Conservation (phyloP, 306 rosid species). For the Casuarina equisetifolia region DNA sequence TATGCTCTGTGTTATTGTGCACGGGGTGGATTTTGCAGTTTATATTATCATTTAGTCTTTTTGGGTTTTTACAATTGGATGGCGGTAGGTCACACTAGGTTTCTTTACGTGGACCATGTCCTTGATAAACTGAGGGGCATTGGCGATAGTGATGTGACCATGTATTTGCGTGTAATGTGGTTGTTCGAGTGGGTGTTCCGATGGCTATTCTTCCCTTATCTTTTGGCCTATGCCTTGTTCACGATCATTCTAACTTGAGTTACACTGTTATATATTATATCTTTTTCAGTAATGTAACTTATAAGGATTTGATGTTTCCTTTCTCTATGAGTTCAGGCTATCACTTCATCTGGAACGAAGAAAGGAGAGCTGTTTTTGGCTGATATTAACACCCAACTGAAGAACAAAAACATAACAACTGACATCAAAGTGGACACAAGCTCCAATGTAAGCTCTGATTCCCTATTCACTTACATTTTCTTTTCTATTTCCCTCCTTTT, state of each 20-base stretch:
- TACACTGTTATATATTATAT: too few relatives aligned
- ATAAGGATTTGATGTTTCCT: not conserved
- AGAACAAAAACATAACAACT: slow-evolving; percentile 72
- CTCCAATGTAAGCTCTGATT: slow-evolving; percentile 57
- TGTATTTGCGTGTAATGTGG: too few relatives aligned
- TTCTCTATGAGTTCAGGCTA: slow-evolving; percentile 53
- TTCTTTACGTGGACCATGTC: not conserved
- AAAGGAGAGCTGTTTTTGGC: slow-evolving; percentile 71
- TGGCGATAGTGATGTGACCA: too few relatives aligned
- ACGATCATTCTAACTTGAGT: not conserved
- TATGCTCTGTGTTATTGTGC: not conserved
- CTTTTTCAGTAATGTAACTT: not conserved
- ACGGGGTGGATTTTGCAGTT: not conserved
- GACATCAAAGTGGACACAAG: slow-evolving; percentile 82
- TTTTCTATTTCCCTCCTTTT: not conserved
- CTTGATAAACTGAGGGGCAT: not conserved
- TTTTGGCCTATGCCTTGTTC: not conserved
- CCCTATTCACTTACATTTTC: not conserved
- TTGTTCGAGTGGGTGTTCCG: too few relatives aligned
- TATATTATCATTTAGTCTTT: not conserved
- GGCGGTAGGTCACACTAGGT: not conserved
- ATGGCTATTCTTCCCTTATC: not conserved
- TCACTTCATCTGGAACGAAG: slow-evolving; percentile 73
- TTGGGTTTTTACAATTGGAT: not conserved
- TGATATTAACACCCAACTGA: slow-evolving; percentile 82